phyloP scores from a whole-genome alignment of 805 yeast genomes.

The Candida railenensis region DNA sequence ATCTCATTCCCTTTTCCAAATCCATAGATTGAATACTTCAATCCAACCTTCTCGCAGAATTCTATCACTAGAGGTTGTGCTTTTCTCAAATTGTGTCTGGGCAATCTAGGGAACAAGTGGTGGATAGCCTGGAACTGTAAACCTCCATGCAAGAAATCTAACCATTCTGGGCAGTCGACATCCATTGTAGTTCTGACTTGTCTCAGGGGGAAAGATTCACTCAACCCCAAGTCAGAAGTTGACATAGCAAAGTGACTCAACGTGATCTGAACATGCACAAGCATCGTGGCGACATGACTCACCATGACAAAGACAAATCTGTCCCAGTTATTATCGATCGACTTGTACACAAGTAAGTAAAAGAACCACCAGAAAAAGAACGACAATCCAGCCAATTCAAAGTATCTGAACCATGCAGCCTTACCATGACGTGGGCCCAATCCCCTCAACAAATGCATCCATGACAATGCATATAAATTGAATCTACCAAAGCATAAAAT shows the following conservation, averaged over 20 bases:
- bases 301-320: slow-evolving; percentile 63
- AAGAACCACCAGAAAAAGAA: slow-evolving; percentile 83
- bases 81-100: slow-evolving; percentile 79
- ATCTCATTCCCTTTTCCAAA: slow-evolving; percentile 74
- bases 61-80: slow-evolving; percentile 71
- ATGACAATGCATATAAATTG: slow-evolving; percentile 77
- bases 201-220: slow-evolving; percentile 75
- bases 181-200: slow-evolving; percentile 93
- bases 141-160: slow-evolving; percentile 90
- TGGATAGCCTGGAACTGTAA: slow-evolving; percentile 89
- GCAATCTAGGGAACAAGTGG: slow-evolving; percentile 85
- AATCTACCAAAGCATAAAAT: slow-evolving; percentile 81
- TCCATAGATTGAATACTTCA: slow-evolving; percentile 81
- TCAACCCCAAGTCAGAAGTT: slow-evolving; percentile 78
- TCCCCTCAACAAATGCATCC: slow-evolving; percentile 74
- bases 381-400: slow-evolving; percentile 66
- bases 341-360: slow-evolving; percentile 54
- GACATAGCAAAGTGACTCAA: slow-evolving; percentile 92
- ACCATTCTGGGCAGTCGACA: slow-evolving; percentile 91
- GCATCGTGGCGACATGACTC: slow-evolving; percentile 80
- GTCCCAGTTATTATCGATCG: slow-evolving; percentile 52
- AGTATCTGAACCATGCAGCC: slow-evolving; percentile 84
- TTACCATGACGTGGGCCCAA: slow-evolving; percentile 78
- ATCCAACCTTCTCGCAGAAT: slow-evolving; percentile 75
- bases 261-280: slow-evolving; percentile 92